These are phyloP conservation scores for Blumeria graminis DNA, from an alignment of 2,329 filamentous ascomycete species.

Conservation along the genomic window DNA sequence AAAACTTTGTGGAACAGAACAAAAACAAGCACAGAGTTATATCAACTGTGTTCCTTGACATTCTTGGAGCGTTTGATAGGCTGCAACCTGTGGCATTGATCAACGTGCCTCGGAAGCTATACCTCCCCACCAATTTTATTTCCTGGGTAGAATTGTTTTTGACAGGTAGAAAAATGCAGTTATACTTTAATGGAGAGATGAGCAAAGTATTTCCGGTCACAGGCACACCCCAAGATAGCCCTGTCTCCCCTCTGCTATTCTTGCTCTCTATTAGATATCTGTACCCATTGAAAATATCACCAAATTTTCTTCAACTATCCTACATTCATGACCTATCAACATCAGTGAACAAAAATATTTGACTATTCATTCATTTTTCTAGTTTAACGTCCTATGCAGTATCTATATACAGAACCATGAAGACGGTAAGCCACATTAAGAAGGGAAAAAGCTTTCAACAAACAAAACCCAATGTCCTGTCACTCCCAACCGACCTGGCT, in stretches of 20 bases:
- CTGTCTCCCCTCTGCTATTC: not conserved
- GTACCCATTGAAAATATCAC: not conserved
- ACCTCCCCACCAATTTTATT: not conserved
- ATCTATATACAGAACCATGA: no score
- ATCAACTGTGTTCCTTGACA: not conserved
- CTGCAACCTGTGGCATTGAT: not conserved
- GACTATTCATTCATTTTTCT: no score
- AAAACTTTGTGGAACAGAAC: not conserved
- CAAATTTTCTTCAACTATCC: not conserved
- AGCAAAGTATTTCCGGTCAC: not conserved
- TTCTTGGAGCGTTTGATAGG: not conserved
- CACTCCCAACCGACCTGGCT: no score
- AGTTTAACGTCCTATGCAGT: no score
- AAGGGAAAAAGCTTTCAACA: no score
- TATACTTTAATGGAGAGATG: not conserved
- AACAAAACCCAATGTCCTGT: no score
- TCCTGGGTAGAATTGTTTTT: not conserved
- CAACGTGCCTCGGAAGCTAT: not conserved
- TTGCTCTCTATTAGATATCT: not conserved
- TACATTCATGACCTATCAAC: not conserved
- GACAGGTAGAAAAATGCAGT: not conserved
- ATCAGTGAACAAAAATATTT: not conserved
- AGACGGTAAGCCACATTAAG: no score
- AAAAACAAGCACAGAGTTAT: not conserved
- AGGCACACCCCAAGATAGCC: not conserved